Conservation (phyloP, 208 protist species). For the Trypanosoma platydactyli region DNA sequence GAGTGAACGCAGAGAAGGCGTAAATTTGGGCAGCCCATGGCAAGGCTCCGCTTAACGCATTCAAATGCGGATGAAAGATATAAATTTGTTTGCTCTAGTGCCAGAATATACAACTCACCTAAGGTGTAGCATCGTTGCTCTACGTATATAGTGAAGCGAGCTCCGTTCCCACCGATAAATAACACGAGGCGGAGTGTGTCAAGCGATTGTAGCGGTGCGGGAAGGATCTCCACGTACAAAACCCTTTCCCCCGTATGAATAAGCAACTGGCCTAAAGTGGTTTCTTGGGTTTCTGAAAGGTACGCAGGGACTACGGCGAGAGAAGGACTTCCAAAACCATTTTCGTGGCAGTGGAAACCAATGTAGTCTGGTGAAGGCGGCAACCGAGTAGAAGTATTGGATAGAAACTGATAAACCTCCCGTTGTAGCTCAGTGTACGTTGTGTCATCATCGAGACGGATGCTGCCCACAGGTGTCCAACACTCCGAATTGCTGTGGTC, state of each 20-base stretch:
- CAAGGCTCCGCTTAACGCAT: background rate
- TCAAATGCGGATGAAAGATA: background rate
- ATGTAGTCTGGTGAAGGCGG: conserved; percentile 17
- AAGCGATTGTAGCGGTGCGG: conserved; percentile 7
- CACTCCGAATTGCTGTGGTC: background rate
- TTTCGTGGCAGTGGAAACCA: conserved; percentile 12
- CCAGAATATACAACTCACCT: conserved; percentile 13
- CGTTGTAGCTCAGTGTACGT: background rate
- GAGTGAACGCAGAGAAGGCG: conserved; percentile 9
- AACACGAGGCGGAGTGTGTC: conserved; percentile 17
- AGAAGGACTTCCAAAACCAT: background rate
- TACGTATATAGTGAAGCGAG: conserved; percentile 12
- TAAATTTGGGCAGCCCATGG: background rate
- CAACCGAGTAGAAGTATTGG: background rate
- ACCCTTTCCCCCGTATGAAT: background rate
- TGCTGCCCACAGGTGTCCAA: background rate
- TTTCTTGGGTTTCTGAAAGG: background rate
- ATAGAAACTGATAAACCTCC: conserved; percentile 4
- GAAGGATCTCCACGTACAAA: conserved; percentile 14
- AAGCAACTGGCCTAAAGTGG: background rate
- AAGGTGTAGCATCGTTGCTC: conserved; percentile 9
- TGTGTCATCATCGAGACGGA: conserved; percentile 4
- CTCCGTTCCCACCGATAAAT: conserved; percentile 18
- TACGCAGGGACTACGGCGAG: background rate
- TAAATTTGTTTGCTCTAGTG: conserved; percentile 3